A percentile compares a stretch with the other conserved stretches of the same genome.
These are phyloP conservation scores for Davidsoniella virescens DNA, from an alignment of 2,329 filamentous ascomycete species.

Conservation along the genomic window DNA sequence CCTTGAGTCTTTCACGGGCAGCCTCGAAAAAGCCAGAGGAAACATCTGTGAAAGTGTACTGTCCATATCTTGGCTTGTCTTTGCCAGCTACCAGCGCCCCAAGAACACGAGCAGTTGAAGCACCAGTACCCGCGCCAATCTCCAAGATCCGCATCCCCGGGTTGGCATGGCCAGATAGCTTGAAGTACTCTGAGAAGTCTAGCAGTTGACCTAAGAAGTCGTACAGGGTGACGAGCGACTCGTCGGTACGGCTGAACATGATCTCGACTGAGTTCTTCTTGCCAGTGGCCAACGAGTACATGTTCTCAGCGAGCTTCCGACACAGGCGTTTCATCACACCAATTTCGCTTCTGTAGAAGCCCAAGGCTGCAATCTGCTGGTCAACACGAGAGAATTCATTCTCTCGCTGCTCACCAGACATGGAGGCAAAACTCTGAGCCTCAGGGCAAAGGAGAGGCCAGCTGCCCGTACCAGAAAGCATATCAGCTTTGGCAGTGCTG, in stretches of 20 bases:
- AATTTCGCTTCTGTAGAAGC: not conserved
- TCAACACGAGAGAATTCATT: not conserved
- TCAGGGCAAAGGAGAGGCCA: no score
- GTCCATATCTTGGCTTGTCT: constrained; percentile 14
- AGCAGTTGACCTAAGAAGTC: not conserved
- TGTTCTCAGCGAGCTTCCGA: not conserved
- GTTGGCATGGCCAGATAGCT: constrained; percentile 15
- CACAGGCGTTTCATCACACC: not conserved
- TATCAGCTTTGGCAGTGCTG: no score
- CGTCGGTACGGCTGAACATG: not conserved
- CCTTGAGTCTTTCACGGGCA: constrained; percentile 14
- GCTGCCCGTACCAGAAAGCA: no score
- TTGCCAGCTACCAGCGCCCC: constrained; percentile 13
- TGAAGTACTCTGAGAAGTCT: constrained; percentile 1
- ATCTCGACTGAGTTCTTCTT: constrained; percentile 1
- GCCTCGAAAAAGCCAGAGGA: constrained; percentile 21
- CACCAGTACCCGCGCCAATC: constrained; percentile 25
- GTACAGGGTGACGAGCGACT: not conserved
- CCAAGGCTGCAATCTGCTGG: not conserved
- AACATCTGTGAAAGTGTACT: constrained; percentile 28
- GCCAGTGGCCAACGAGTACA: constrained; percentile 1
- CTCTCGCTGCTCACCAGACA: not conserved
- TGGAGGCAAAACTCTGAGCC: no score
- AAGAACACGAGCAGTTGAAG: constrained; percentile 19
- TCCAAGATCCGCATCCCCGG: constrained; percentile 23